Conservation (phyloP, 352 stramenopile species). For the Blastocystis sp. region DNA sequence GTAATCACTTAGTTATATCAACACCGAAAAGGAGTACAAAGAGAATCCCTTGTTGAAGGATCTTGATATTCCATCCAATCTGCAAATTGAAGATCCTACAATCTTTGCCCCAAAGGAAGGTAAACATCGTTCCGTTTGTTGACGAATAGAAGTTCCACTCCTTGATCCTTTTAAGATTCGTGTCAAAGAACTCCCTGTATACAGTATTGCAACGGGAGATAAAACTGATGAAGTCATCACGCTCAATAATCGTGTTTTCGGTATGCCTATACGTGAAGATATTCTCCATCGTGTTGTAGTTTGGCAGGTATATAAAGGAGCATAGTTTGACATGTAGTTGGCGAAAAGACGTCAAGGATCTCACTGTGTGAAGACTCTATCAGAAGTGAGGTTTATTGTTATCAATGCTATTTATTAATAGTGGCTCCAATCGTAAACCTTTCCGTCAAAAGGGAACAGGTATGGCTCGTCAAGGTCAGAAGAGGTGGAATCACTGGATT, state of each 20-base stretch:
- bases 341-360: conserved; percentile 45
- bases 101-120: background rate
- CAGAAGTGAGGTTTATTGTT: conserved; percentile 31
- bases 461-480: conserved; percentile 71
- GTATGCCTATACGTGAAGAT: conserved; percentile 71
- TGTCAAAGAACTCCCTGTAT: conserved; percentile 30
- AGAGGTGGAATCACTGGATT: conserved; percentile 46
- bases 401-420: background rate
- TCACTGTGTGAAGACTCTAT: conserved; percentile 63
- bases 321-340: background rate
- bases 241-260: conserved; percentile 68
- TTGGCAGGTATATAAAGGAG: conserved; percentile 72
- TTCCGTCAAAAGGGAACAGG: conserved; percentile 75
- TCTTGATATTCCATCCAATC: conserved; percentile 32
- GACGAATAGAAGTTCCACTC: background rate
- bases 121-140: background rate
- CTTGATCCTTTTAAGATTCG: conserved; percentile 28
- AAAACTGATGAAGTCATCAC: conserved; percentile 14
- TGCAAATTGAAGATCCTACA: conserved; percentile 1
- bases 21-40: conserved; percentile 37
- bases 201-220: conserved; percentile 43
- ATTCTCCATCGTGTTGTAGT: conserved; percentile 72
- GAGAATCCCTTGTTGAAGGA: conserved; percentile 40
- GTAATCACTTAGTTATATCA: conserved; percentile 41
- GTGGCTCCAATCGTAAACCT: conserved; percentile 70